These are phyloP conservation scores for Arthrobotrys conoides DNA, from an alignment of 2,329 filamentous ascomycete species.

Conservation along the genomic window DNA sequence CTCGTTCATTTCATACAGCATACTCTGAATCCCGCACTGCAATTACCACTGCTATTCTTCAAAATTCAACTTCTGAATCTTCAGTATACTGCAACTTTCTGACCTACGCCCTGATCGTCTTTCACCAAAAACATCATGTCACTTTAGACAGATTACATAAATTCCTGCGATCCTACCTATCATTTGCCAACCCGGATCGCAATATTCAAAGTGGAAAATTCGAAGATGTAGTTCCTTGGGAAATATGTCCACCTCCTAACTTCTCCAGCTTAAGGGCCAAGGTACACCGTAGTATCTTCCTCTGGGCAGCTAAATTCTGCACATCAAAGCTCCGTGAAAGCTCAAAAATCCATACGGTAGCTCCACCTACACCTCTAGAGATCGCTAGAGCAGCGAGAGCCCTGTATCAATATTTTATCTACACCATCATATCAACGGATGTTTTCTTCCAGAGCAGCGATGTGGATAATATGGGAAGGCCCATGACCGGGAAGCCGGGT, in stretches of 20 bases:
- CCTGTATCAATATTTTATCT: slow-evolving; percentile 45
- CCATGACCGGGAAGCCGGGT: slow-evolving; percentile 17
- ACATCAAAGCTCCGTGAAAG: slow-evolving; percentile 2
- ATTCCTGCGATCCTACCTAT: slow-evolving; percentile 32
- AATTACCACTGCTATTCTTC: slow-evolving; percentile 22
- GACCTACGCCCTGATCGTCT: slow-evolving; percentile 37
- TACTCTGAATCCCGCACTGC: slow-evolving; percentile 41
- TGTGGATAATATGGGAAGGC: slow-evolving; percentile 40
- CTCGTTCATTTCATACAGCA: slow-evolving; percentile 27
- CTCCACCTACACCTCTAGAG: slow-evolving; percentile 18
- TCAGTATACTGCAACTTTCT: slow-evolving; percentile 41
- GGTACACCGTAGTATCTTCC: slow-evolving; percentile 16
- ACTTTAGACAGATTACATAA: slow-evolving; percentile 14
- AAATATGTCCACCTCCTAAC: slow-evolving; percentile 17
- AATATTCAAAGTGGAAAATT: not conserved
- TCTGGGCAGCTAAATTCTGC: slow-evolving; percentile 41
- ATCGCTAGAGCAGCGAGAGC: slow-evolving; percentile 26
- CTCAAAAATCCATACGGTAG: not conserved
- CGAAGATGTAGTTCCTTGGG: slow-evolving; percentile 29
- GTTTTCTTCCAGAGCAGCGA: slow-evolving; percentile 22
- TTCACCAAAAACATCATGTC: slow-evolving; percentile 23
- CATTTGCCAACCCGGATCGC: slow-evolving; percentile 32
- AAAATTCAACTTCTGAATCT: slow-evolving; percentile 30
- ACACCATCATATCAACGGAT: slow-evolving; percentile 26
- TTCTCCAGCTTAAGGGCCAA: not conserved